phyloP scores from a whole-genome alignment of 2,329 filamentous ascomycete species.

The Aspergillus puulaauensis region DNA sequence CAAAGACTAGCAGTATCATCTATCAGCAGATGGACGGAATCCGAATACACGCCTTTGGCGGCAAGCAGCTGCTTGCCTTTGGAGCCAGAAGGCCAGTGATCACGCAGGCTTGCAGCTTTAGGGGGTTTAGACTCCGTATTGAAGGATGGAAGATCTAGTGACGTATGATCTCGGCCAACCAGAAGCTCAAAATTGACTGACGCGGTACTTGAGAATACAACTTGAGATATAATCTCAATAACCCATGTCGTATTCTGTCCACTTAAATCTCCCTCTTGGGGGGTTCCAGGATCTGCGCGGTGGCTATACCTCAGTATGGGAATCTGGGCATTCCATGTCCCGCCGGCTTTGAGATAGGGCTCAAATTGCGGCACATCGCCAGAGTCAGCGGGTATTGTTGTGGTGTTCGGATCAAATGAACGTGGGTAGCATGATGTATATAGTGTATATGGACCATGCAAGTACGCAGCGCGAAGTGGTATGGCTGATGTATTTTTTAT shows the following conservation, averaged over 20 bases:
- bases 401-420: slow-evolving; percentile 78
- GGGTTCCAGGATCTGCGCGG: slow-evolving; percentile 44
- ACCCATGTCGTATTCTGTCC: slow-evolving; percentile 73
- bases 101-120: slow-evolving; percentile 68
- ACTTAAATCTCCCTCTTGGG: slow-evolving; percentile 19
- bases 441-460: slow-evolving; percentile 92
- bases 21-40: slow-evolving; percentile 72
- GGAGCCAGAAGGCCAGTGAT: slow-evolving; percentile 67
- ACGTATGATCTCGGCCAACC: slow-evolving; percentile 81
- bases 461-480: slow-evolving; percentile 87
- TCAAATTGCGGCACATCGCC: slow-evolving; percentile 89
- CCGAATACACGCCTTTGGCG: slow-evolving; percentile 77
- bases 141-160: slow-evolving; percentile 65
- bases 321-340: slow-evolving; percentile 77
- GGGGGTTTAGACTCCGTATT: slow-evolving; percentile 51
- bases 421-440: slow-evolving; percentile 83
- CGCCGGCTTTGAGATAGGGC: slow-evolving; percentile 92
- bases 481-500: slow-evolving; percentile 91
- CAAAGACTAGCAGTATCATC: slow-evolving; percentile 88
- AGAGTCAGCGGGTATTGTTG: slow-evolving; percentile 66
- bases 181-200: slow-evolving; percentile 85
- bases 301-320: slow-evolving; percentile 76
- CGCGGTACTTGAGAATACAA: slow-evolving; percentile 88
- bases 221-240: slow-evolving; percentile 86
- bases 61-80: slow-evolving; percentile 58